Percentiles rank a stretch among this genome's conserved stretches.
Evolutionary conservation across 140 eudicot species (phyloP).

Genomic region (Stevia rebaudiana): DNA sequence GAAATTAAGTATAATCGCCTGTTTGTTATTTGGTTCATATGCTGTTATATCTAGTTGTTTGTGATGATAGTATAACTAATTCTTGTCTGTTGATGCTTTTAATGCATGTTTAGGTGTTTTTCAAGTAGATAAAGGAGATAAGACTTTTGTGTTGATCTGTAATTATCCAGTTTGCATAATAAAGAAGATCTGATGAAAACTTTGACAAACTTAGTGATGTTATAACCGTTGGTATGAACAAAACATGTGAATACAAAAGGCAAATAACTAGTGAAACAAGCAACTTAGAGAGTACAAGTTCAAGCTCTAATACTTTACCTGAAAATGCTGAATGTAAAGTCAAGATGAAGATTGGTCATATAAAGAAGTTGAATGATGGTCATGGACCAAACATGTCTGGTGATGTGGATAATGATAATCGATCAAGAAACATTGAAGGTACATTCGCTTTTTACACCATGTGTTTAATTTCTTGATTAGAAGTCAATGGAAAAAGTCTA

Average conservation of each 20-base stretch:
- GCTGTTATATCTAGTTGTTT: background rate
- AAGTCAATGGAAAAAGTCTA: background rate
- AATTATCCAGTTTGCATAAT: slow-evolving; percentile 46
- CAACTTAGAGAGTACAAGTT: slow-evolving; percentile 36
- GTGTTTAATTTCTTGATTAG: background rate
- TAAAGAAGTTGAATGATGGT: background rate
- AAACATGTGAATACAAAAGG: slow-evolving; percentile 24
- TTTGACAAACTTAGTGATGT: slow-evolving; percentile 38
- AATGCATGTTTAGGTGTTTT: slow-evolving; percentile 42
- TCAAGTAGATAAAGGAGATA: slow-evolving; percentile 31
- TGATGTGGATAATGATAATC: slow-evolving; percentile 16
- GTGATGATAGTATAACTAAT: slow-evolving; percentile 9
- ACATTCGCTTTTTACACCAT: slow-evolving; percentile 7
- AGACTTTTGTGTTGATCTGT: slow-evolving; percentile 47
- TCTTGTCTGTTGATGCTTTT: slow-evolving; percentile 4
- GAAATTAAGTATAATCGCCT: background rate
- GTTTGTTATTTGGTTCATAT: slow-evolving; percentile 2
- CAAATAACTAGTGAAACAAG: slow-evolving; percentile 37
- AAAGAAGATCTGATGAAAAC: slow-evolving; percentile 36
- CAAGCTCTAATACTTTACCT: slow-evolving; percentile 34
- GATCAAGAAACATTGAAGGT: slow-evolving; percentile 4
- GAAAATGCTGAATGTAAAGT: slow-evolving; percentile 50
- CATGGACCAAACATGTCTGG: slow-evolving; percentile 1
- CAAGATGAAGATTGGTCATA: slow-evolving; percentile 19
- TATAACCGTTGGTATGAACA: slow-evolving; percentile 16